Percentiles rank a stretch among this genome's conserved stretches.
Evolutionary conservation across 2,329 filamentous ascomycete genomes (phyloP).

Genomic region (Nectriaceae sp.): DNA sequence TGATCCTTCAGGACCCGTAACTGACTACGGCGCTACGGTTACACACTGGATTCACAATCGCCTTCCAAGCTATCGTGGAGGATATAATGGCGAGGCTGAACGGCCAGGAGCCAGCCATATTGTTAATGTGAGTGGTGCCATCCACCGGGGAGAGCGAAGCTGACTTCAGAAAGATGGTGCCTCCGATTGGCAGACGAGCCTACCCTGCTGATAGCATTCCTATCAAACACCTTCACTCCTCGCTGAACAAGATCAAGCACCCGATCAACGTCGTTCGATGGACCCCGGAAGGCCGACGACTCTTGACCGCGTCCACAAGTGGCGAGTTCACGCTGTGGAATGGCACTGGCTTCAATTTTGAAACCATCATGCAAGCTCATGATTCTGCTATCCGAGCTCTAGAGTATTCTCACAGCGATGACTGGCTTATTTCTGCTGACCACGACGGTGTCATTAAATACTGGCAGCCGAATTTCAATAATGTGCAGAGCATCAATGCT

Average conservation of each 20-base stretch:
- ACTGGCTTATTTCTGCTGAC: constrained; percentile 95
- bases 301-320: constrained; percentile 92
- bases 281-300: constrained; percentile 91
- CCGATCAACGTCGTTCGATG: constrained; percentile 96
- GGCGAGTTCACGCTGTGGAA: constrained; percentile 99
- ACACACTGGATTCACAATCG: constrained; percentile 90
- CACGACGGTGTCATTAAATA: constrained; percentile 97
- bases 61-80: constrained; percentile 66
- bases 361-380: constrained; percentile 98
- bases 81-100: constrained; percentile 74
- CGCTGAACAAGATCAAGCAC: constrained; percentile 96
- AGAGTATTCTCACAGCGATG: constrained; percentile 90
- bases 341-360: constrained; percentile 98
- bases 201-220: constrained; percentile 85
- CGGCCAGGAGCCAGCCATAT: constrained; percentile 87
- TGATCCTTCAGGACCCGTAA: constrained; percentile 70
- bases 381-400: constrained; percentile 82
- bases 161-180: constrained; percentile 68
- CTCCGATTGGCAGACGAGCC: constrained; percentile 73
- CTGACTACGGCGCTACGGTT: constrained; percentile 88
- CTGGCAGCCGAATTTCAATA: constrained; percentile 99
- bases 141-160: constrained; percentile 14
- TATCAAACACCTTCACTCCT: constrained; percentile 96
- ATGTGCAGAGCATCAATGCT: constrained; percentile 90
- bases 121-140: constrained; percentile 69